These are phyloP conservation scores for Pseudoturritis turrita DNA, from an alignment of 345 rosid genomes.

Conservation along the genomic window DNA sequence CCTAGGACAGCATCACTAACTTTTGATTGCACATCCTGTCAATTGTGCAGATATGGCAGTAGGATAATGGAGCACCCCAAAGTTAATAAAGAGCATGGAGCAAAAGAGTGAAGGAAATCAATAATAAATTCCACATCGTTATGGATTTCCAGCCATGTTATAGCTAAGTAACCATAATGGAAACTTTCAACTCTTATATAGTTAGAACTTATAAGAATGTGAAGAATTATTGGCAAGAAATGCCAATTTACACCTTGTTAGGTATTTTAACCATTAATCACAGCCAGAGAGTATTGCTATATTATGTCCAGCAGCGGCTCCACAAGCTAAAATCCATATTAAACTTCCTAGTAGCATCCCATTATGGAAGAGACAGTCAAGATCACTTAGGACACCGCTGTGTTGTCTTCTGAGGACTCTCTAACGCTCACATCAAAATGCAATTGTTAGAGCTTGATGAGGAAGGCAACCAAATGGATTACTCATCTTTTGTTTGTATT, in stretches of 20 bases:
- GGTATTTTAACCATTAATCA: no score
- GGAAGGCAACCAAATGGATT: no score
- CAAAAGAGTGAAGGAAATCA: not conserved
- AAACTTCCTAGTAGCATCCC: not conserved
- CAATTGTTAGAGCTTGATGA: no score
- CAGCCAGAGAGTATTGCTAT: not conserved
- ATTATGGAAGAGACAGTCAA: no score
- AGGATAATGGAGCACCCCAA: not conserved
- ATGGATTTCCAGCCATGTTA: not conserved
- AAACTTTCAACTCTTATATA: constrained; percentile 1
- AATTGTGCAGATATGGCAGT: constrained; percentile 6
- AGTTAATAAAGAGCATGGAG: not conserved
- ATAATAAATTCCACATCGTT: not conserved
- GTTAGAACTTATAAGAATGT: not conserved
- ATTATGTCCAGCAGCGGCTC: not conserved
- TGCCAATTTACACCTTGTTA: not conserved
- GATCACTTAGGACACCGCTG: no score
- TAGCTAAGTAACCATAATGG: not conserved
- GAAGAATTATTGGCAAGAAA: not conserved
- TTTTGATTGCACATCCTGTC: constrained; percentile 88
- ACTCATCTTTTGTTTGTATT: no score
- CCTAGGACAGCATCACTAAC: constrained; percentile 96
- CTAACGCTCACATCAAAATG: no score
- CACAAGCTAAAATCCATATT: not conserved
- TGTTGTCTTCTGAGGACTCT: no score